Percentiles rank a stretch among this genome's conserved stretches.
Conservation (phyloP, 1,284 basidiomycete genomes). For the Cutaneotrichosporon sp. region DNA sequence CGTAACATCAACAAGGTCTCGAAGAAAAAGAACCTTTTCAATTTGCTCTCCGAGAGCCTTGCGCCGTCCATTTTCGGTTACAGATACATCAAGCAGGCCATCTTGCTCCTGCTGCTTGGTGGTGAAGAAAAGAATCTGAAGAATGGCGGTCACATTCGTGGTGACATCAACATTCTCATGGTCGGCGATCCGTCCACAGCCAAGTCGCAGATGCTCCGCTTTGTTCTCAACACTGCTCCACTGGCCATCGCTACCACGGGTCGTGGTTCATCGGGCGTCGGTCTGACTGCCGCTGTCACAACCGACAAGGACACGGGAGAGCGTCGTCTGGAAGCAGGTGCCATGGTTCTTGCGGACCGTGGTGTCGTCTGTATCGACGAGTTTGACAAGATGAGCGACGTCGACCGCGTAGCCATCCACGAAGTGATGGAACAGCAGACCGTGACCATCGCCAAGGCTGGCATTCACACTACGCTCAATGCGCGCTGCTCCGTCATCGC, state of each 20-base stretch:
- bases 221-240: constrained; percentile 92
- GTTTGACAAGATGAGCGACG: constrained; percentile 99
- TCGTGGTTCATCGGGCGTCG: constrained; percentile 93
- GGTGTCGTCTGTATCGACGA: constrained; percentile 99
- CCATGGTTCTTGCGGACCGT: constrained; percentile 99
- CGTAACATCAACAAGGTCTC: constrained; percentile 93
- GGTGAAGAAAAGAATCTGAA: constrained; percentile 96
- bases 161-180: constrained; percentile 99
- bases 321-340: constrained; percentile 91
- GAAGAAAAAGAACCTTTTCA: constrained; percentile 77
- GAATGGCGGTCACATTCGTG: constrained; percentile 97
- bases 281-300: constrained; percentile 98
- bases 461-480: constrained; percentile 97
- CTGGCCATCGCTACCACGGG: constrained; percentile 98
- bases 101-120: constrained; percentile 85
- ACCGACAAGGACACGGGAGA: constrained; percentile 95
- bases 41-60: constrained; percentile 84
- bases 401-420: constrained; percentile 99
- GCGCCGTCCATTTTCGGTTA: constrained; percentile 97
- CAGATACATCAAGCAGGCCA: constrained; percentile 91
- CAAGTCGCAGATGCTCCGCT: constrained; percentile 93
- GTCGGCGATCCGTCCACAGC: constrained; percentile 98
- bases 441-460: constrained; percentile 98
- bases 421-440: constrained; percentile 99
- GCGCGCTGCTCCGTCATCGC: constrained; percentile 97